These are phyloP conservation scores for Anisodus acutangulus DNA, from an alignment of 257 asterid species.

Conservation along the genomic window DNA sequence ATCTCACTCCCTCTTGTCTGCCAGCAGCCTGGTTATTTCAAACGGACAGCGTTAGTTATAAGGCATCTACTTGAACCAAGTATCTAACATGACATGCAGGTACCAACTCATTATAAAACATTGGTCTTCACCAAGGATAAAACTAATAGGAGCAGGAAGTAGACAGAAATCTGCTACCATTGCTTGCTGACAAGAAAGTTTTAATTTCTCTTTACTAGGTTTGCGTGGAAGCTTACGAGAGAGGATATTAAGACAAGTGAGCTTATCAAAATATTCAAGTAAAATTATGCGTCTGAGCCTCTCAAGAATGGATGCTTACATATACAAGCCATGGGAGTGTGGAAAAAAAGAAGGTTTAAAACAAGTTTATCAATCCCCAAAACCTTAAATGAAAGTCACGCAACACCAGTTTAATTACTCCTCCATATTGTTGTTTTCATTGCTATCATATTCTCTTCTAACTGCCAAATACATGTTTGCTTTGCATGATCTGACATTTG, in stretches of 20 bases:
- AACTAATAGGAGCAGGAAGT: neutral
- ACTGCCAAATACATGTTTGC: neutral
- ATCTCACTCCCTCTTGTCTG: slow-evolving; percentile 72
- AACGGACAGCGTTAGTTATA: neutral
- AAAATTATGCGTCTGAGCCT: neutral
- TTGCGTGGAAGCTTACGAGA: neutral
- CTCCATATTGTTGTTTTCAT: neutral
- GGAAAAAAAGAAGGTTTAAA: neutral
- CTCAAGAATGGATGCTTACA: neutral
- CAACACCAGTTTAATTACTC: neutral
- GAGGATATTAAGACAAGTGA: slow-evolving; percentile 18
- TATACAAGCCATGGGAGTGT: neutral
- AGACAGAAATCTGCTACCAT: too few relatives aligned
- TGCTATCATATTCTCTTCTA: neutral
- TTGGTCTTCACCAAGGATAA: neutral
- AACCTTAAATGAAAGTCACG: neutral
- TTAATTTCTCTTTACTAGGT: slow-evolving; percentile 3
- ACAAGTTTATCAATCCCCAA: neutral
- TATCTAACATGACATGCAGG: neutral
- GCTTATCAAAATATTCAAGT: neutral
- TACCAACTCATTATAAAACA: neutral
- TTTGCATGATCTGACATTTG: slow-evolving; percentile 5
- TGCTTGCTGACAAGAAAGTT: neutral
- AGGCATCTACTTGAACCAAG: slow-evolving; percentile 7
- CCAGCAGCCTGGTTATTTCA: slow-evolving; percentile 59